These are phyloP conservation scores for Podila minutissima DNA, from an alignment of 192 early-diverging fungal species.

Conservation along the genomic window DNA sequence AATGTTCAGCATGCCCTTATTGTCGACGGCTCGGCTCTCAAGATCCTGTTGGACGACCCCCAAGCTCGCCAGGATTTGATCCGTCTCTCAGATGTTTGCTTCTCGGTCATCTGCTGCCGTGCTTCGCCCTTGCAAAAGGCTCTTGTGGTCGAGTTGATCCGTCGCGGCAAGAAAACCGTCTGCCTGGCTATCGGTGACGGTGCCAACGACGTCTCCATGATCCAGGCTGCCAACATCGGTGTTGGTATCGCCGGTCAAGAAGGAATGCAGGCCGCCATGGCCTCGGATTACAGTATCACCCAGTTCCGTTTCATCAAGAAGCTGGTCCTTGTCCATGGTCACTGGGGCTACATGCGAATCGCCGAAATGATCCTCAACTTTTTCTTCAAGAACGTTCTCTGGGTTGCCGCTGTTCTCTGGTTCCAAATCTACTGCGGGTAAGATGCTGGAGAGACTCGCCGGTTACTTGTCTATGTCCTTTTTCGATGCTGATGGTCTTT, in stretches of 20 bases:
- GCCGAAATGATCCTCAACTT: slow-evolving; percentile 92
- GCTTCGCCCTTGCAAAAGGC: slow-evolving; percentile 97
- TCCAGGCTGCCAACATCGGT: slow-evolving; percentile 93
- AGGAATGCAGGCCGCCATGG: slow-evolving; percentile 92
- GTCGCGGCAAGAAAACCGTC: slow-evolving; percentile 73
- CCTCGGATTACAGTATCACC: slow-evolving; percentile 91
- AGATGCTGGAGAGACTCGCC: not conserved
- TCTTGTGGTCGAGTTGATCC: slow-evolving; percentile 89
- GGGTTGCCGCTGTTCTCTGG: slow-evolving; percentile 94
- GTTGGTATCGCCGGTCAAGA: slow-evolving; percentile 83
- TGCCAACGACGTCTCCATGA: slow-evolving; percentile 96
- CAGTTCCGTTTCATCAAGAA: slow-evolving; percentile 92
- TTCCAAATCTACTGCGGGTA: slow-evolving; percentile 92
- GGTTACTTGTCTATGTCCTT: not conserved
- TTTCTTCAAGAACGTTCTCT: slow-evolving; percentile 97
- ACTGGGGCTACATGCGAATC: slow-evolving; percentile 91
- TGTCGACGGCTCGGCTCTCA: slow-evolving; percentile 78
- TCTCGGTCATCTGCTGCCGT: slow-evolving; percentile 94
- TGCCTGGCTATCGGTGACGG: slow-evolving; percentile 82
- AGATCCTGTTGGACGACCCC: slow-evolving; percentile 59
- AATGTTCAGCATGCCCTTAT: slow-evolving; percentile 73
- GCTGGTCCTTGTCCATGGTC: slow-evolving; percentile 92
- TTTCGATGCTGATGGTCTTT: not conserved
- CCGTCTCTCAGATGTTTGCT: slow-evolving; percentile 75
- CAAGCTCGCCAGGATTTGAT: slow-evolving; percentile 68